Evolutionary conservation across 2,329 filamentous ascomycete genomes (phyloP).

Genomic region (Arthrocladium fulminans): DNA sequence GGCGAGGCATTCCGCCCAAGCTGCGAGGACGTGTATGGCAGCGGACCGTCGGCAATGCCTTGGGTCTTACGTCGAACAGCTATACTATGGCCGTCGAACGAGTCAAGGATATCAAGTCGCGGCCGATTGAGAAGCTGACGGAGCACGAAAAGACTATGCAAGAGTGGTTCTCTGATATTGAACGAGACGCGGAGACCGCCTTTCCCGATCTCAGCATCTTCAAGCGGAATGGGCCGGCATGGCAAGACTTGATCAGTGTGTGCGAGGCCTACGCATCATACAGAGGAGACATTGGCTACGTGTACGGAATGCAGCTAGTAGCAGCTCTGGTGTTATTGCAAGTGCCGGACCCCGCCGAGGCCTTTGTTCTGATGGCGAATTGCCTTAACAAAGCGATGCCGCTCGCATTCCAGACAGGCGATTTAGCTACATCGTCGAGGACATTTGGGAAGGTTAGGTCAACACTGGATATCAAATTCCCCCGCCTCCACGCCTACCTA

Average conservation of each 20-base stretch:
- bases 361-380: conserved; percentile 53
- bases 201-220: conserved; percentile 54
- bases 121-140: conserved; percentile 31
- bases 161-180: conserved; percentile 47
- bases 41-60: conserved; percentile 53
- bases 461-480: conserved; percentile 50
- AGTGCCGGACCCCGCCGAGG: conserved; percentile 42
- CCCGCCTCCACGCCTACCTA: conserved; percentile 46
- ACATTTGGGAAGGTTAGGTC: conserved; percentile 48
- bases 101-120: conserved; percentile 41
- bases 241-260: conserved; percentile 49
- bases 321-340: conserved; percentile 52
- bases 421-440: conserved; percentile 46
- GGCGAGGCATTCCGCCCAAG: conserved; percentile 52
- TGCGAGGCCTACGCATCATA: conserved; percentile 56
- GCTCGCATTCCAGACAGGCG: conserved; percentile 52
- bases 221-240: conserved; percentile 44
- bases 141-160: conserved; percentile 35
- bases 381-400: conserved; percentile 53
- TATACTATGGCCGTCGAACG: conserved; percentile 50
- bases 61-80: conserved; percentile 46
- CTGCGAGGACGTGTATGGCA: conserved; percentile 51
- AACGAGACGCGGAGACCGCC: conserved; percentile 44
- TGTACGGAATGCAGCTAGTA: conserved; percentile 51
- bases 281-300: conserved; percentile 53